Evolutionary conservation across 352 stramenopile genomes (phyloP).

Genomic region (Phytophthora pseudosyringae): DNA sequence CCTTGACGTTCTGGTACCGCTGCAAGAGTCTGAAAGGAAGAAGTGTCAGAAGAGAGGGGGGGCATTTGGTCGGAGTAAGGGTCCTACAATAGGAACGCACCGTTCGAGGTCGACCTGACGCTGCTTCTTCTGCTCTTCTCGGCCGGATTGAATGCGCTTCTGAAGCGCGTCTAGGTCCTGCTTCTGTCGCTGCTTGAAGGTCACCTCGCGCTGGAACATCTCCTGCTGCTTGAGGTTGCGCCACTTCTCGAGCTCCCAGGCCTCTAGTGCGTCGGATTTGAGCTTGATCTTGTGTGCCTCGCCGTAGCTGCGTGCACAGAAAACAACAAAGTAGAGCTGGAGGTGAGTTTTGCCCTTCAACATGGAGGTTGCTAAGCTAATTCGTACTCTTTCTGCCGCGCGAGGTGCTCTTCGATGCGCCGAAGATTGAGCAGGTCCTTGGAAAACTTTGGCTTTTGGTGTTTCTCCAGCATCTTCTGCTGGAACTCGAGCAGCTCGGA

Average conservation of each 20-base stretch:
- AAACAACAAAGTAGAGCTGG: not conserved
- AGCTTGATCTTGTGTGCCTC: constrained; percentile 98
- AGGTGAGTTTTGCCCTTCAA: no score
- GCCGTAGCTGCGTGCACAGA: constrained; percentile 64
- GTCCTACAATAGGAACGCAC: constrained; percentile 35
- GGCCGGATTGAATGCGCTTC: constrained; percentile 94
- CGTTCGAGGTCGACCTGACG: constrained; percentile 93
- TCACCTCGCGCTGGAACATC: constrained; percentile 94
- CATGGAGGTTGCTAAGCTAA: not conserved
- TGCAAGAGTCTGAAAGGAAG: constrained; percentile 73
- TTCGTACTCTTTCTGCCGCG: constrained; percentile 87
- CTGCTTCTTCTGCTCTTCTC: constrained; percentile 96
- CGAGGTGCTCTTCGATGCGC: constrained; percentile 93
- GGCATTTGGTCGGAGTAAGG: not conserved
- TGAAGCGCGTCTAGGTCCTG: constrained; percentile 94
- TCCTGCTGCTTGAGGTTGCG: constrained; percentile 95
- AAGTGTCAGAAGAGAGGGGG: constrained; percentile 1
- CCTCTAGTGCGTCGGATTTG: constrained; percentile 94
- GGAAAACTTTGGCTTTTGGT: constrained; percentile 93
- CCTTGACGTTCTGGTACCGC: constrained; percentile 96
- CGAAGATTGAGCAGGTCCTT: constrained; percentile 94
- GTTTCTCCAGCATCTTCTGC: constrained; percentile 91
- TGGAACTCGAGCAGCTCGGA: constrained; percentile 94
- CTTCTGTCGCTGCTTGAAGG: constrained; percentile 94
- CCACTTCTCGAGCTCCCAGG: constrained; percentile 96